Percentiles rank a stretch among this genome's conserved stretches.
These are phyloP conservation scores for Marsdenia floribunda DNA, from an alignment of 257 asterid genomes.

Conservation along the genomic window DNA sequence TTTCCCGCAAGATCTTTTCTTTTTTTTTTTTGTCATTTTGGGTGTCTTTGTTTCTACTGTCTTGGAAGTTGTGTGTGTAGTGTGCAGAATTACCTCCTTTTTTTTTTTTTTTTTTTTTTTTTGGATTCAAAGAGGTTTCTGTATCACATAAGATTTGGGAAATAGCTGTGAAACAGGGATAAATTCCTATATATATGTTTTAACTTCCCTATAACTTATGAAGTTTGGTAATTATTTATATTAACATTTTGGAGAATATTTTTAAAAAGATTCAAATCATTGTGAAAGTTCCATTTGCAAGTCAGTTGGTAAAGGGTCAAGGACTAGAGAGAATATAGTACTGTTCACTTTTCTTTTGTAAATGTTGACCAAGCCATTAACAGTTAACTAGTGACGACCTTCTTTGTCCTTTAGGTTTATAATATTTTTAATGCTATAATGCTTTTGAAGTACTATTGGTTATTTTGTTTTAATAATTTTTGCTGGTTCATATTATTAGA, in stretches of 20 bases:
- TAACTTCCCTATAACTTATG: background rate
- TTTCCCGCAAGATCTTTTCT: background rate
- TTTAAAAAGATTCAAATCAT: background rate
- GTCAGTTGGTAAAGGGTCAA: background rate
- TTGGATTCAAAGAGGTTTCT: background rate
- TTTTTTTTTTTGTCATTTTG: background rate
- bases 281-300: background rate
- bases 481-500: conserved; percentile 45
- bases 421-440: background rate
- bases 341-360: background rate
- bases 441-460: background rate
- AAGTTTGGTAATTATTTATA: background rate
- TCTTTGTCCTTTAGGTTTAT: background rate
- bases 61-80: background rate
- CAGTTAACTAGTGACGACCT: background rate
- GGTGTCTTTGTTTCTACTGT: background rate
- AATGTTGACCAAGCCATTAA: background rate
- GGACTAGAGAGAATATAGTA: background rate
- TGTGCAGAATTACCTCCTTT: background rate
- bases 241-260: background rate
- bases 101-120: too few relatives aligned
- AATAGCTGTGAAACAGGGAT: background rate
- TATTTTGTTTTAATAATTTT: conserved; percentile 8
- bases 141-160: background rate
- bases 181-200: background rate